phyloP scores from a whole-genome alignment of 2,329 filamentous ascomycete genomes.

The Hymenoscyphus linearis region DNA sequence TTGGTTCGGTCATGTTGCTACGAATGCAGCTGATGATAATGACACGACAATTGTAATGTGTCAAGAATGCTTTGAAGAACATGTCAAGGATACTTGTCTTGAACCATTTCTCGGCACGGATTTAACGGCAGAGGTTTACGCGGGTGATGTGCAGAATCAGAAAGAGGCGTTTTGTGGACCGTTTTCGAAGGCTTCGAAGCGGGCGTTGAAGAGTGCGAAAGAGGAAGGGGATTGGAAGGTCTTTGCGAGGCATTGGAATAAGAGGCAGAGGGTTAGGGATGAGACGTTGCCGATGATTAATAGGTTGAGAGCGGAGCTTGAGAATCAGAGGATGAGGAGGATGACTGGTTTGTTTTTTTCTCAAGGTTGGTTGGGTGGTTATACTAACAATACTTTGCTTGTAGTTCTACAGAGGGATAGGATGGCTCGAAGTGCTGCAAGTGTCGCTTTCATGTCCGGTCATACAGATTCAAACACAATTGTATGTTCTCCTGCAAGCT shows the following conservation, averaged over 20 bases:
- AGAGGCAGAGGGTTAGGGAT: background rate
- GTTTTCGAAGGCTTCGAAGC: slow-evolving; percentile 10
- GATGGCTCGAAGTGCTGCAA: background rate
- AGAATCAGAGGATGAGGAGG: slow-evolving; percentile 8
- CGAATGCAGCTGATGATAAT: slow-evolving; percentile 4
- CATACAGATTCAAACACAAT: too few species aligned
- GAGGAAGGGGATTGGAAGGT: slow-evolving; percentile 5
- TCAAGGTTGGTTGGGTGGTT: too few species aligned
- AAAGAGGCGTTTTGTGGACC: slow-evolving; percentile 12
- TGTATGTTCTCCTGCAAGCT: background rate
- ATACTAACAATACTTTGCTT: background rate
- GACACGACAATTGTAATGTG: slow-evolving; percentile 16
- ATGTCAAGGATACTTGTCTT: slow-evolving; percentile 6
- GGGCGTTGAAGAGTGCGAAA: slow-evolving; percentile 3
- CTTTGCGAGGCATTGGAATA: slow-evolving; percentile 8
- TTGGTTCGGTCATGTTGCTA: slow-evolving; percentile 12
- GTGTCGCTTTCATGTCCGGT: too few species aligned
- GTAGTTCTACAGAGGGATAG: slow-evolving; percentile 1
- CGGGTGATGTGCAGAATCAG: slow-evolving; percentile 1
- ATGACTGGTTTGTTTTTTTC: slow-evolving; percentile 5
- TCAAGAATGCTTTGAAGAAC: slow-evolving; percentile 13
- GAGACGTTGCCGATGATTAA: slow-evolving; percentile 5
- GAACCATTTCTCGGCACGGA: slow-evolving; percentile 8
- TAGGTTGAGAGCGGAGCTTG: slow-evolving; percentile 4
- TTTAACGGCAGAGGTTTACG: slow-evolving; percentile 11